A percentile compares a stretch with the other conserved stretches of the same genome.
These are phyloP conservation scores for Phytophthora uliginosa DNA, from an alignment of 352 stramenopile species.

Conservation along the genomic window DNA sequence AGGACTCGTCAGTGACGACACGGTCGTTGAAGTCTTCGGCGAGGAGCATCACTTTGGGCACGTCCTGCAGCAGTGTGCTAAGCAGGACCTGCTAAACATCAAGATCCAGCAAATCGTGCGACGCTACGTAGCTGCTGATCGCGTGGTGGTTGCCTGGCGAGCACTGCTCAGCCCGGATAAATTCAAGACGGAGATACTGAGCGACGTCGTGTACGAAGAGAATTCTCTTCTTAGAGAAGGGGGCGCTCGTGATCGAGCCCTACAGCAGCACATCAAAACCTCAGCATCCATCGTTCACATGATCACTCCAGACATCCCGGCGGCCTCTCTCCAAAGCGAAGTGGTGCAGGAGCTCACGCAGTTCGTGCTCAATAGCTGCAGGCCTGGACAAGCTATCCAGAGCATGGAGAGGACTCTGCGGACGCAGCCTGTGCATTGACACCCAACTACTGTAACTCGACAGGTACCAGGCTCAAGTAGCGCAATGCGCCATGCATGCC, in stretches of 20 bases:
- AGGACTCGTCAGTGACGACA: constrained; percentile 47
- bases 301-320: constrained; percentile 34
- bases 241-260: constrained; percentile 65
- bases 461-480: no score
- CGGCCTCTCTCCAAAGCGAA: constrained; percentile 11
- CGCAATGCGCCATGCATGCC: no score
- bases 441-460: neutral
- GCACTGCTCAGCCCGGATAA: constrained; percentile 54
- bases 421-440: constrained; percentile 1
- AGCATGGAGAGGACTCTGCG: constrained; percentile 52
- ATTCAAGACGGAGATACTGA: constrained; percentile 53
- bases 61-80: no score
- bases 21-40: constrained; percentile 68
- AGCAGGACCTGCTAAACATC: no score
- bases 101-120: constrained; percentile 59
- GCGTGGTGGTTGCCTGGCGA: constrained; percentile 57
- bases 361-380: constrained; percentile 44
- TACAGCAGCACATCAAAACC: constrained; percentile 2
- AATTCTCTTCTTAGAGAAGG: no score
- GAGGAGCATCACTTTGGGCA: constrained; percentile 56
- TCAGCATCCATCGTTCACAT: constrained; percentile 42
- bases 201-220: constrained; percentile 55
- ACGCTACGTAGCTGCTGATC: constrained; percentile 44
- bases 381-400: constrained; percentile 39
- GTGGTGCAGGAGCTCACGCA: constrained; percentile 43